These are phyloP conservation scores for Leptodermis oblonga DNA, from an alignment of 257 asterid species.

Conservation along the genomic window DNA sequence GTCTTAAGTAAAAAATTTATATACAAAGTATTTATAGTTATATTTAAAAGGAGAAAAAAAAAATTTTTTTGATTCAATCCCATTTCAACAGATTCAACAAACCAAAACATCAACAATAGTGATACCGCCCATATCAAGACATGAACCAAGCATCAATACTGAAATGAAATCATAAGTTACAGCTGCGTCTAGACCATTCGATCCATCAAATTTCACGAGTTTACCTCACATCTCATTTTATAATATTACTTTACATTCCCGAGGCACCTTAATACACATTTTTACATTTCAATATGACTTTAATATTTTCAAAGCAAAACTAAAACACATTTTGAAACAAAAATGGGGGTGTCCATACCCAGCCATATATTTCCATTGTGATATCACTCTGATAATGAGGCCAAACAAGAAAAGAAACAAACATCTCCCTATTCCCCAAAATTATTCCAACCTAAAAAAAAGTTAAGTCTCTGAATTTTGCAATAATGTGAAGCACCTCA, in stretches of 20 bases:
- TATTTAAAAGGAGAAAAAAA: neutral
- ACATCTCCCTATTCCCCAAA: neutral
- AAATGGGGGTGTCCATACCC: neutral
- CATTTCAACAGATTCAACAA: neutral
- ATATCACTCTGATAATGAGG: neutral
- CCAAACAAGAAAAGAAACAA: neutral
- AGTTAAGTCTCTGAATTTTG: neutral
- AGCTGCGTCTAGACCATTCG: neutral
- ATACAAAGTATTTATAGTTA: neutral
- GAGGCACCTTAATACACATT: too few species aligned
- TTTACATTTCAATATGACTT: too few species aligned
- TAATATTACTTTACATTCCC: neutral
- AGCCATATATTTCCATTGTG: neutral
- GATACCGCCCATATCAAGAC: neutral
- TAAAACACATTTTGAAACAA: neutral
- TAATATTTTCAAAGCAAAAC: too few species aligned
- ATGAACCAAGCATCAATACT: neutral
- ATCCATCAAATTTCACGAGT: too few species aligned
- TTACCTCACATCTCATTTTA: neutral
- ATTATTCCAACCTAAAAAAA: neutral
- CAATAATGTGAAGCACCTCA: neutral
- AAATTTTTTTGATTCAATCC: neutral
- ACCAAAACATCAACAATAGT: neutral
- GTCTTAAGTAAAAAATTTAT: too few species aligned
- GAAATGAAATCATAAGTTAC: neutral